A percentile compares a stretch with the other conserved stretches of the same genome.
Conservation (phyloP, 192 early-diverging fungal species). For the Oehlia diaphana region DNA sequence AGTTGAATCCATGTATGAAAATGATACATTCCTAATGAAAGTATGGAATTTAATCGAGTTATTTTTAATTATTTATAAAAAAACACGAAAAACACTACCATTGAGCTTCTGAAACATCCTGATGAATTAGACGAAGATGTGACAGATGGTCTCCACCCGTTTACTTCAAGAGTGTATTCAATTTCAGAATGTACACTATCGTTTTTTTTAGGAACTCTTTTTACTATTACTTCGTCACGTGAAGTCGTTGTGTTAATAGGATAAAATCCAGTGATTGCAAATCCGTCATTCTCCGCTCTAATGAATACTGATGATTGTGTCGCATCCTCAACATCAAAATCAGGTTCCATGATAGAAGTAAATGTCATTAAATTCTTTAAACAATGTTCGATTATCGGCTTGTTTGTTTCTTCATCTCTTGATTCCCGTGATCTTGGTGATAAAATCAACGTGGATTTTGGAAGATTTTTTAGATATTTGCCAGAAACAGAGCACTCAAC, state of each 20-base stretch:
- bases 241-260: not conserved
- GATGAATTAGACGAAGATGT: constrained; percentile 30
- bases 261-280: not conserved
- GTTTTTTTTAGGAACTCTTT: not conserved
- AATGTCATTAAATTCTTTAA: not conserved
- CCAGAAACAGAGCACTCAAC: constrained; percentile 46
- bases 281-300: not conserved
- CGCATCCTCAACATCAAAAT: not conserved
- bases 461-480: constrained; percentile 27
- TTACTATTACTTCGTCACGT: not conserved
- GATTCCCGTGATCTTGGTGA: not conserved
- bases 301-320: constrained; percentile 1
- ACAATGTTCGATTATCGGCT: not conserved
- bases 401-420: not conserved
- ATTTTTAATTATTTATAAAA: not conserved
- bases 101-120: not conserved
- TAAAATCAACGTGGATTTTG: not conserved
- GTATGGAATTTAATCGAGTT: not conserved
- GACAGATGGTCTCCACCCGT: constrained; percentile 33
- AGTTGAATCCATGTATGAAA: constrained; percentile 45
- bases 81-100: not conserved
- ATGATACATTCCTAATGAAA: constrained; percentile 39
- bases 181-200: not conserved
- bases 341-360: not conserved
- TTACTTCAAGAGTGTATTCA: not conserved